Base-by-base conservation (phyloP, 148 eudicot species). In the Cornus suecica region DNA sequence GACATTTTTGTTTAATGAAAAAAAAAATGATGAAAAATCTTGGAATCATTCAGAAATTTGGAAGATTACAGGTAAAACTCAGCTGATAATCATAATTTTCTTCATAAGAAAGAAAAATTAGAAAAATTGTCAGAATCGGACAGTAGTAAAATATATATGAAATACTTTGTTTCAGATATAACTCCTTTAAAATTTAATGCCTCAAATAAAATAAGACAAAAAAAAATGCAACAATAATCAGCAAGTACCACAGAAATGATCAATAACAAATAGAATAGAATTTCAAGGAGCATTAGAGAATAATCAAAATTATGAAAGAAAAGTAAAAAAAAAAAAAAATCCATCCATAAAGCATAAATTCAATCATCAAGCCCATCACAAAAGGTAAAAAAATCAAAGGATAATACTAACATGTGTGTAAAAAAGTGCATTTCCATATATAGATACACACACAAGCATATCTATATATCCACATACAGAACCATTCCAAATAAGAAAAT, bases 141-240 rank as follows among this genome's bases (percentile, higher is more conserved):
- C n/a, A n/a, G n/a, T n/a, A n/a, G n/a, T n/a, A n/a, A n/a, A n/a
- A 48, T 4, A 48, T 1, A 48, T 48, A 2, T 22, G n/a, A n/a
- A 31, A 71, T 5, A 72, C 8, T 23, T 70, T 7, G 65, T 58
- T 72, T 26, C 31, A 73, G 67, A 72, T 31, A 10, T 25, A 56
- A 68, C 51, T 68, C 70, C 2, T 18, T 7, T 37, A n/a, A n/a
- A n/a, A n/a, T 37, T n/a, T 11, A 37, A 32, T 34, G 27, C 5
- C 69, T 18, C 41, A 28, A 15, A 32, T 32, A 32, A 15, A 65
- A 18, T 58, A 22, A 5, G 34, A 65, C 48, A 58, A 69, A 68
- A 31, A 69, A 56, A 69, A 60, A 68, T 45, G 42, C 51, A 9
- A 41, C 3, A 23, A 25, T 26, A 16, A 52, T 20, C 65, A 26